Base-by-base conservation (phyloP, 2,329 filamentous ascomycete species). In the Xylaria sp. region DNA sequence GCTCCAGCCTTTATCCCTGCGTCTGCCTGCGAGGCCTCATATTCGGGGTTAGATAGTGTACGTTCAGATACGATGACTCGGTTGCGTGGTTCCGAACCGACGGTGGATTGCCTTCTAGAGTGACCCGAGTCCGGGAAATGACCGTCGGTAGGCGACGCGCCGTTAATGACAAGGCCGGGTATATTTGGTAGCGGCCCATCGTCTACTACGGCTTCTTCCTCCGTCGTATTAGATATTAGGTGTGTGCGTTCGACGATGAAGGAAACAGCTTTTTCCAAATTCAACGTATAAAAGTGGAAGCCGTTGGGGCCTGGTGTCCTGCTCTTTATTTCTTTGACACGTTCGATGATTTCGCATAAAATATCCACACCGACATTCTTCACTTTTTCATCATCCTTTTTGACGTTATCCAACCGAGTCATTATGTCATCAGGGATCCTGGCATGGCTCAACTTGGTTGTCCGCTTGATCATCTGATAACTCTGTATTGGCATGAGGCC, bases 401-500 rank as follows among this genome's bases (percentile, higher is more conserved):
- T 93, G 52, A 94, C 91, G 0, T 84, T 85, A 70, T 93, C 90
- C 48, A 96, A 83, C 28, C 92, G 89, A 13, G 85, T 83, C 76
- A 95, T 84, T 34, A 97, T 86, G 15, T 86, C 81, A 0, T 87
- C 82, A 0, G 96, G 96, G 52, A 98, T 85, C 70, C 87, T 90
- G 56, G 94, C 95, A 79, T 97, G 94, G 78, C 94, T 97, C 50
- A 99, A 86, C 81, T 98, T 99, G 28, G 94, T 95, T 36, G 95
- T 97, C 70, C 96, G 86, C 76, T 93, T 93, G 75, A 99, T 89
- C 84, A 97, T 98, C 79, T 97, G 93, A 81, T 97, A 98, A 81
- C 93, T 97, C 81, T 99, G 96, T 60, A 99, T 94, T 13, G 96
- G 96, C 94, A 99, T 97, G 75, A 99, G 84, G 1, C 96, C 96